These are phyloP conservation scores for Aspergillus asperescens DNA, from an alignment of 495 filamentous ascomycete species.

Conservation along the genomic window DNA sequence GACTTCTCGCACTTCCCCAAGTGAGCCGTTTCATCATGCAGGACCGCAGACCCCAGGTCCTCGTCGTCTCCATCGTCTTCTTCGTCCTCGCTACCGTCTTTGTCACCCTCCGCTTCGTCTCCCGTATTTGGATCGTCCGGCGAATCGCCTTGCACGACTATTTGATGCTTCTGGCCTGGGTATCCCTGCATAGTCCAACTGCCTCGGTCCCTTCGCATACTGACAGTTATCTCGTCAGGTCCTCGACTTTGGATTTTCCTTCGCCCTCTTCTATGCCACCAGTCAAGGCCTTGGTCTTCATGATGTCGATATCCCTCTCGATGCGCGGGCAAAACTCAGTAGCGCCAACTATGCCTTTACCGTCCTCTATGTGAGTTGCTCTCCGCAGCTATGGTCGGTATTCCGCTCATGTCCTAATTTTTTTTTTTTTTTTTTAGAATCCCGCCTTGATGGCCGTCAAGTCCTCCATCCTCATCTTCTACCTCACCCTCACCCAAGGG, in stretches of 20 bases:
- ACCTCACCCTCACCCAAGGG: constrained; percentile 69
- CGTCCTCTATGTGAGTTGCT: constrained; percentile 66
- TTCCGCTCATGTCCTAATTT: constrained; percentile 2
- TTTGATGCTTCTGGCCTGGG: constrained; percentile 79
- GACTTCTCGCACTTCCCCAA: constrained; percentile 9
- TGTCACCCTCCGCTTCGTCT: constrained; percentile 65
- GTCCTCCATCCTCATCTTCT: constrained; percentile 87
- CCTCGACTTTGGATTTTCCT: constrained; percentile 69
- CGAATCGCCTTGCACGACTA: constrained; percentile 71
- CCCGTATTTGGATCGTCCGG: constrained; percentile 66
- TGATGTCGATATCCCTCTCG: constrained; percentile 52
- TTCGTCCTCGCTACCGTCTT: constrained; percentile 63
- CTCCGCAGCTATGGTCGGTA: neutral
- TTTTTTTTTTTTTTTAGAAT: constrained; percentile 63
- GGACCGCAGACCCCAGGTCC: constrained; percentile 59
- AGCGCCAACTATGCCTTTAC: constrained; percentile 75
- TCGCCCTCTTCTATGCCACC: constrained; percentile 70
- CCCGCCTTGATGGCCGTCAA: constrained; percentile 73
- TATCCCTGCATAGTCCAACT: constrained; percentile 31
- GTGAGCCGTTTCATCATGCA: constrained; percentile 31
- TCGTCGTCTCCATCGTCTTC: constrained; percentile 68
- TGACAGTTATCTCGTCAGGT: constrained; percentile 33
- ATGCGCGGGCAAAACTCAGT: constrained; percentile 47
- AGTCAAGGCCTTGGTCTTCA: constrained; percentile 72
- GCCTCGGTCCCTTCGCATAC: neutral